Evolutionary conservation across 371 early-diverging fungal species (phyloP).

Genomic region (Mortierella sp.): DNA sequence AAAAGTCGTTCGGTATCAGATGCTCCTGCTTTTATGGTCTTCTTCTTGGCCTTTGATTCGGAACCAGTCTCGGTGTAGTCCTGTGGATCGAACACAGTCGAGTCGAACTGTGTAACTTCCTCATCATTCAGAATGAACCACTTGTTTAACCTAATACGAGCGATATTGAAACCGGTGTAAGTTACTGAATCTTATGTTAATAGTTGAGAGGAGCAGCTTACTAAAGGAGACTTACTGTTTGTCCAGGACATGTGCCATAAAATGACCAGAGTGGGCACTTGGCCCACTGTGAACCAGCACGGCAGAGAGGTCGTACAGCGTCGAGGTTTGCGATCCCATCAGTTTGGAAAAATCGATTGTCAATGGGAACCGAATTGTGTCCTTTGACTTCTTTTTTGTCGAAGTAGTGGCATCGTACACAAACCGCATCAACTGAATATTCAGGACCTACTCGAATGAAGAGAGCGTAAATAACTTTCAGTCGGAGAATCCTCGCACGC

Average conservation of each 20-base stretch:
- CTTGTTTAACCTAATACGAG: constrained; percentile 28
- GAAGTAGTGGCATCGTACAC: constrained; percentile 53
- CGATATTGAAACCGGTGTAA: not conserved
- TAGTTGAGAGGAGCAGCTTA: not conserved
- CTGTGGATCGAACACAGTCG: constrained; percentile 48
- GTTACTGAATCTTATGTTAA: not conserved
- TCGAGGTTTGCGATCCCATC: constrained; percentile 16
- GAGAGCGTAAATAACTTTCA: not conserved
- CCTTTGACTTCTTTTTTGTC: constrained; percentile 59
- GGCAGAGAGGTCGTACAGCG: constrained; percentile 58
- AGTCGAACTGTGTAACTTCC: constrained; percentile 44
- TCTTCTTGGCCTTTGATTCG: constrained; percentile 24
- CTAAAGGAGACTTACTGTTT: constrained; percentile 15
- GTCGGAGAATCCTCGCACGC: not conserved
- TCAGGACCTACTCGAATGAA: constrained; percentile 46
- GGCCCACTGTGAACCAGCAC: constrained; percentile 64
- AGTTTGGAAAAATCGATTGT: constrained; percentile 44
- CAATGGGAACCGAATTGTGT: constrained; percentile 51
- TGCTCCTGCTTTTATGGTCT: constrained; percentile 14
- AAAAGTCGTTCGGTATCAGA: constrained; percentile 16
- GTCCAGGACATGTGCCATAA: constrained; percentile 55
- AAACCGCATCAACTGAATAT: constrained; percentile 62
- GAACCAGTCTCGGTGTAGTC: constrained; percentile 17
- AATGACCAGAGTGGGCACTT: constrained; percentile 63
- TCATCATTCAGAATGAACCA: constrained; percentile 63